Base-by-base conservation (phyloP, 2,329 filamentous ascomycete species). In the Alternaria infectoria region DNA sequence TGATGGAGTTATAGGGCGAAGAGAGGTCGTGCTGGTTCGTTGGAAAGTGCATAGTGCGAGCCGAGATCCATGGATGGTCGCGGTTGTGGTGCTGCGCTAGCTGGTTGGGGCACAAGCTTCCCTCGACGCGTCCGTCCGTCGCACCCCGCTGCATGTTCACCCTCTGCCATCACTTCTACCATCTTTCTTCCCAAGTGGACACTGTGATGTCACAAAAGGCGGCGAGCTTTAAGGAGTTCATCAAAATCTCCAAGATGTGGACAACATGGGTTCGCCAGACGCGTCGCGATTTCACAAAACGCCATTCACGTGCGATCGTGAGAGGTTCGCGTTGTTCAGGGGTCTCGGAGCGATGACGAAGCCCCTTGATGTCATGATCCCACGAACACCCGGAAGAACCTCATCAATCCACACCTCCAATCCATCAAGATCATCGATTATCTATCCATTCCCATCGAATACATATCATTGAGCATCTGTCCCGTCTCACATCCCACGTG, bases 301-400 rank as follows among this genome's bases (percentile, higher is more conserved):
- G 40, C 5, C 17, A 21, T 32, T 40, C 59, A 64, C 59, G 59
- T 65, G 61, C n/a, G 4, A 30, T 44, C 61, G 61, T 40, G 64
- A 13, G n/a, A 49, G 57, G 32, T 67, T 55, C 58, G 66, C 61
- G 66, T 49, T 49, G 7, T 28, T 45, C 54, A 46, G 45, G 59
- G 52, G 54, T 30, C 21, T 1, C n/a, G 49, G 28, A 40, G 23
- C 25, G 52, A 60, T 68, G 60, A 66, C 51, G 63, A 61, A 54
- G 52, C 51, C 21, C 32, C 47, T 59, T 62, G 60, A 64, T 66
- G 63, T 61, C 59, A 64, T 64, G 13, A 12, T 40, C 23, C 45
- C 30, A 26, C 21, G 21, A 45, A 55, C 10, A 54, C n/a, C 32
- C 6, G 26, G 7, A 32, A 6, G 12, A 44, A 17, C 43, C 36